Conservation (phyloP, 108 stramenopile genomes). For the Fragilariopsis cylindrus region DNA sequence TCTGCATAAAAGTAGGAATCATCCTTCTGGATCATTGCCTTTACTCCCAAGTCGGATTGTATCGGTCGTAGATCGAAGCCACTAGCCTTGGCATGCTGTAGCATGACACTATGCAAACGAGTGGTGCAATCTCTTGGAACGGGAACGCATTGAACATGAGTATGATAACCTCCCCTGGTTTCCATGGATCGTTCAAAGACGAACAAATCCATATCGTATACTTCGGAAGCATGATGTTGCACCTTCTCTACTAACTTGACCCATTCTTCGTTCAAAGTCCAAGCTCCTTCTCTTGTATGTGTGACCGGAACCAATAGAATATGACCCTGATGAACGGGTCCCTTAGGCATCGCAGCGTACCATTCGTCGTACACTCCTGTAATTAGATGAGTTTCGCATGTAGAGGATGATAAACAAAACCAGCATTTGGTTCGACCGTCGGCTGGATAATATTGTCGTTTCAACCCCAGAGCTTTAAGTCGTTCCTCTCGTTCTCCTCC, state of each 20-base stretch:
- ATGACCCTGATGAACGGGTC: conserved; percentile 74
- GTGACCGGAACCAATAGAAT: conserved; percentile 84
- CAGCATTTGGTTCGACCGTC: conserved; percentile 86
- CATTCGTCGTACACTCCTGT: conserved; percentile 66
- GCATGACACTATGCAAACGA: conserved; percentile 60
- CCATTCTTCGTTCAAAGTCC: conserved; percentile 56
- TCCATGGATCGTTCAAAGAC: conserved; percentile 88
- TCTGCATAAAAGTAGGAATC: conserved; percentile 36
- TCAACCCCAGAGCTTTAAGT: conserved; percentile 52
- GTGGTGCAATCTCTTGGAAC: conserved; percentile 37
- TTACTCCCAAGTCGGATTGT: conserved; percentile 61
- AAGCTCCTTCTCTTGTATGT: conserved; percentile 62
- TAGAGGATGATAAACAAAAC: conserved; percentile 88
- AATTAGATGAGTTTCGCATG: conserved; percentile 89
- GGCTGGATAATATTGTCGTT: conserved; percentile 67
- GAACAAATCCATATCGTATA: conserved; percentile 71
- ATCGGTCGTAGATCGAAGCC: conserved; percentile 70
- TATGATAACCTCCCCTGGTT: conserved; percentile 88
- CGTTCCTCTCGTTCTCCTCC: conserved; percentile 25
- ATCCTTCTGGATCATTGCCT: conserved; percentile 33
- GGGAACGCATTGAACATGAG: conserved; percentile 84
- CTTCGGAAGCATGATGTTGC: conserved; percentile 50
- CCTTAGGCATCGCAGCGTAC: conserved; percentile 89
- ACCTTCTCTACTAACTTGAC: conserved; percentile 52
- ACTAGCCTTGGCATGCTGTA: conserved; percentile 53